A percentile compares a stretch with the other conserved stretches of the same genome.
These are phyloP conservation scores for Musa schizocarpa DNA, from an alignment of 176 grass and related monocot genomes.

Conservation along the genomic window DNA sequence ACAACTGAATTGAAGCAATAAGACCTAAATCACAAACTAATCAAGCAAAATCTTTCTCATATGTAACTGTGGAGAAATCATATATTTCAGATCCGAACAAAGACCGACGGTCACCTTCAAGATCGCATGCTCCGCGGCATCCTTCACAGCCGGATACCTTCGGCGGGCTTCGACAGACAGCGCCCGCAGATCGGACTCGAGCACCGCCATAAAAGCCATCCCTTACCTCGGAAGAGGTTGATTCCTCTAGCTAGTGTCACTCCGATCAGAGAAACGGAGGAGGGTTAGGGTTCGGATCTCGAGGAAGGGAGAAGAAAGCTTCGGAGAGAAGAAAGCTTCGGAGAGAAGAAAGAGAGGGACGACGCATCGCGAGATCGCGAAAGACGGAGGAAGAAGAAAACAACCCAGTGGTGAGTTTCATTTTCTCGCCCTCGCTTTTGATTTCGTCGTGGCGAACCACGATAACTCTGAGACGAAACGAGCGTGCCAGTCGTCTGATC, in stretches of 20 bases:
- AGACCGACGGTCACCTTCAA: conserved; percentile 38
- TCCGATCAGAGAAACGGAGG: background rate
- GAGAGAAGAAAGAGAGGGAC: background rate
- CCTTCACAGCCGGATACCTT: conserved; percentile 79
- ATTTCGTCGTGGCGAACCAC: too few species aligned
- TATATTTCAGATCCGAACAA: background rate
- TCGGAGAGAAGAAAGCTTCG: background rate
- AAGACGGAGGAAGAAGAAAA: too few species aligned
- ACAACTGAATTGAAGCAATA: background rate
- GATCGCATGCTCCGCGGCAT: conserved; percentile 83
- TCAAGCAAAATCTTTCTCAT: background rate
- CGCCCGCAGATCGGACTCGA: conserved; percentile 96
- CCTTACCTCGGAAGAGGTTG: conserved; percentile 3
- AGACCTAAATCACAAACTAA: background rate
- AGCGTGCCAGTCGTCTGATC: too few species aligned
- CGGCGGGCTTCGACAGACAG: conserved; percentile 94
- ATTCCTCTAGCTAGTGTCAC: background rate
- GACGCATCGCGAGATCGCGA: conserved; percentile 7
- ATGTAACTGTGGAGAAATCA: background rate
- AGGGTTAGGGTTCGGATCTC: background rate
- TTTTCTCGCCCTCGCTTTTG: too few species aligned
- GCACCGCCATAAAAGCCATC: conserved; percentile 92
- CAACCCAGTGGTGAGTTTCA: background rate
- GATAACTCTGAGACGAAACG: too few species aligned
- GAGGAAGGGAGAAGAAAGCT: background rate